phyloP scores from a whole-genome alignment of 768 basidiomycete species.

The Fistulinella prunicolor region DNA sequence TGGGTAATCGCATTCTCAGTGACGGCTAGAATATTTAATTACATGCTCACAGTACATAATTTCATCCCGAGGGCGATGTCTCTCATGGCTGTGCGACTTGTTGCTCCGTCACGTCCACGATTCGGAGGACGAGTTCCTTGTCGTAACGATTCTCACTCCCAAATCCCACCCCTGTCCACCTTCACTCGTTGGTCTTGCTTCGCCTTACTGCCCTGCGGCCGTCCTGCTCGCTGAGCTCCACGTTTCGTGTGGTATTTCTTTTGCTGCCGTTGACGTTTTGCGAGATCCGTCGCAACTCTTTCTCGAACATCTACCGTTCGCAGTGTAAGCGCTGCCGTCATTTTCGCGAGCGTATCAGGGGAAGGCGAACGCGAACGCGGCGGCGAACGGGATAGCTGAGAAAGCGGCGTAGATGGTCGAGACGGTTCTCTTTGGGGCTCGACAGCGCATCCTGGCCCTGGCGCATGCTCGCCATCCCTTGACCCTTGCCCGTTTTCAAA shows the following conservation, averaged over 20 bases:
- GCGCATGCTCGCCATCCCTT: neutral
- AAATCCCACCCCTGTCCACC: slow-evolving; percentile 55
- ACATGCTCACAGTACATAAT: slow-evolving; percentile 10
- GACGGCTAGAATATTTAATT: too few relatives aligned
- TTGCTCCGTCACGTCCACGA: too few relatives aligned
- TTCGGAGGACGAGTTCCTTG: slow-evolving; percentile 2
- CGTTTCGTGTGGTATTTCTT: slow-evolving; percentile 80
- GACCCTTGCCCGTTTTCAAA: slow-evolving; percentile 12
- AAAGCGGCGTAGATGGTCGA: slow-evolving; percentile 33
- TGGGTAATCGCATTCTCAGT: too few relatives aligned
- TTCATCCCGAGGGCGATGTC: neutral
- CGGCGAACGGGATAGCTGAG: slow-evolving; percentile 50
- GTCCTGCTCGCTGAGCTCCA: slow-evolving; percentile 56
- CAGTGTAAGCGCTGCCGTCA: slow-evolving; percentile 40
- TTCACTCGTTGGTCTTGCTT: slow-evolving; percentile 73
- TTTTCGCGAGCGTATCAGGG: slow-evolving; percentile 41
- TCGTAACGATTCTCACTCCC: slow-evolving; percentile 44
- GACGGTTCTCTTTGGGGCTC: slow-evolving; percentile 15
- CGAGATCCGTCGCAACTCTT: slow-evolving; percentile 60
- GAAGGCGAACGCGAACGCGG: slow-evolving; percentile 49
- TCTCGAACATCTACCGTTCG: slow-evolving; percentile 45
- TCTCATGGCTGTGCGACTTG: too few relatives aligned
- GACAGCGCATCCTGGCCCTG: slow-evolving; percentile 1
- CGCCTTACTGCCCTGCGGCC: slow-evolving; percentile 79
- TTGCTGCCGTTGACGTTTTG: slow-evolving; percentile 61